These are phyloP conservation scores for Rhododendron molle DNA, from an alignment of 148 eudicot species.

Conservation along the genomic window DNA sequence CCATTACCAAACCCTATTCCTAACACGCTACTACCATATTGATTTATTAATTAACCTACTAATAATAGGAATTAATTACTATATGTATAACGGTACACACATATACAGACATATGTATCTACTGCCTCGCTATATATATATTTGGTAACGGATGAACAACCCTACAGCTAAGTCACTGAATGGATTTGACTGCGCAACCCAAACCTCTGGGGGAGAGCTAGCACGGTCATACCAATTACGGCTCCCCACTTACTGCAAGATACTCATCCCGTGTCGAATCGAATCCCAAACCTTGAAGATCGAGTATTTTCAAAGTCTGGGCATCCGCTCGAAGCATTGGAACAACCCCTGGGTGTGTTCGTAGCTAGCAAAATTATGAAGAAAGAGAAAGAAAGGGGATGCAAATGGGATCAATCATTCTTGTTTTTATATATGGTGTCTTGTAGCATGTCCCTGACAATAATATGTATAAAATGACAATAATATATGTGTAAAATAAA, in stretches of 20 bases:
- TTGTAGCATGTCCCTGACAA: slow-evolving; percentile 16
- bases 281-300: no score
- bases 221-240: no score
- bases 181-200: no score
- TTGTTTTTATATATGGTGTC: slow-evolving; percentile 4
- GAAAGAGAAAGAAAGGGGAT: not conserved
- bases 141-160: no score
- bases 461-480: not conserved
- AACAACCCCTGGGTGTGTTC: no score
- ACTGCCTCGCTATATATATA: no score
- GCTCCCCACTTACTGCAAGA: no score
- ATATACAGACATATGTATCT: not conserved
- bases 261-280: no score
- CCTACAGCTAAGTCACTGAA: no score
- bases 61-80: not conserved
- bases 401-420: not conserved
- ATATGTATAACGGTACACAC: not conserved
- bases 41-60: not conserved
- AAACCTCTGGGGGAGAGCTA: no score
- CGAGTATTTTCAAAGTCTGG: no score
- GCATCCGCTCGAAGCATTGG: accelerated
- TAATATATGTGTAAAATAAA: not conserved
- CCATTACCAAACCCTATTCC: slow-evolving; percentile 5
- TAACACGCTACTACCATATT: not conserved
- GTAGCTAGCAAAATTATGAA: not conserved